These are phyloP conservation scores for Coemansia sp. DNA, from an alignment of 192 early-diverging fungal species.

Conservation along the genomic window DNA sequence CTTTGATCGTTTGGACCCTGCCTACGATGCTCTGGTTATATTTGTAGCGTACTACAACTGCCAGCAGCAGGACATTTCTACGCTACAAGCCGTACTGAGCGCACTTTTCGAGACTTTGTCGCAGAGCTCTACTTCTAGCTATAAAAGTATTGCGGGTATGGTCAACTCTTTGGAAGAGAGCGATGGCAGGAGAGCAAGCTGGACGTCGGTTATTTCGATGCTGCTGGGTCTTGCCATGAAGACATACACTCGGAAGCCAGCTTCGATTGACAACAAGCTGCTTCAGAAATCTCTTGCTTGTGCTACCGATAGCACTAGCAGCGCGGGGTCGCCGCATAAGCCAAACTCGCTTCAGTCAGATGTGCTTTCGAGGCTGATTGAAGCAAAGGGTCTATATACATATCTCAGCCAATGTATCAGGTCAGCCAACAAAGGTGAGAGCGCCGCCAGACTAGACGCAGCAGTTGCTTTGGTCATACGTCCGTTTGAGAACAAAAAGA, in stretches of 20 bases:
- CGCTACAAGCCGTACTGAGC: constrained; percentile 21
- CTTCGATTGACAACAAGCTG: constrained; percentile 4
- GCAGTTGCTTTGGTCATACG: constrained; percentile 17
- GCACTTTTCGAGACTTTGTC: constrained; percentile 18
- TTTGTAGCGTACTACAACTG: constrained; percentile 41
- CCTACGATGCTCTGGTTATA: constrained; percentile 7
- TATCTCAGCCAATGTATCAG: constrained; percentile 28
- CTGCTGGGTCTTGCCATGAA: constrained; percentile 22
- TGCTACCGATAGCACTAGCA: constrained; percentile 3
- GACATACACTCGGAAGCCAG: neutral
- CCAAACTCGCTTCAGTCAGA: neutral
- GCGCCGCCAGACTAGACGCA: neutral
- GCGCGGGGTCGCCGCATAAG: neutral
- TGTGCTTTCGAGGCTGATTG: constrained; percentile 20
- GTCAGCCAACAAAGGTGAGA: neutral
- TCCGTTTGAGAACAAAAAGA: constrained; percentile 12
- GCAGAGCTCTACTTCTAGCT: neutral
- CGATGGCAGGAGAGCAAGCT: constrained; percentile 1
- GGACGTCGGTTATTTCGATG: constrained; percentile 19
- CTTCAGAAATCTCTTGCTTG: constrained; percentile 7
- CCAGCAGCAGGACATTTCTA: constrained; percentile 10
- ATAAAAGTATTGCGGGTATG: neutral
- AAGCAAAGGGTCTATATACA: constrained; percentile 19
- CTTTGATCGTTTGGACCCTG: neutral
- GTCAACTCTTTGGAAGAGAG: neutral